Percentiles rank a stretch among this genome's conserved stretches.
phyloP scores from a whole-genome alignment of 2,329 filamentous ascomycete species.

The Colletotrichum sp. region DNA sequence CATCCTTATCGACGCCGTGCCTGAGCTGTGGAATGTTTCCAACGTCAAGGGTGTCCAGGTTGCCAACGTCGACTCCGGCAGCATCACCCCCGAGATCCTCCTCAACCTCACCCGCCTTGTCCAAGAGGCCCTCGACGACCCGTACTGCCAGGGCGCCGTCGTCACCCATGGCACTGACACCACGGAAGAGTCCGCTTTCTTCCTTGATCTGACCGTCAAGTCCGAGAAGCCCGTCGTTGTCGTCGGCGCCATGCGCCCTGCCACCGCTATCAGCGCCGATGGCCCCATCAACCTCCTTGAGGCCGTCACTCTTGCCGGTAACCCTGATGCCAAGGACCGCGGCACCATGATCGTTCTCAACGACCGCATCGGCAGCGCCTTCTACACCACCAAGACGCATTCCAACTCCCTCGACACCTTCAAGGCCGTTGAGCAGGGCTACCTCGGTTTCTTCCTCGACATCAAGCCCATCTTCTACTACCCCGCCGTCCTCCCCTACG shows the following conservation, averaged over 20 bases:
- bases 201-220: slow-evolving; percentile 62
- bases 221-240: slow-evolving; percentile 64
- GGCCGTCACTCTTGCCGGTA: slow-evolving; percentile 61
- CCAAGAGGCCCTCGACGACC: slow-evolving; percentile 49
- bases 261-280: slow-evolving; percentile 66
- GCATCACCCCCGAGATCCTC: slow-evolving; percentile 53
- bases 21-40: slow-evolving; percentile 57
- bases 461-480: slow-evolving; percentile 66
- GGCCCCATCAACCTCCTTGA: slow-evolving; percentile 67
- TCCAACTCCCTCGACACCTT: slow-evolving; percentile 69
- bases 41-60: slow-evolving; percentile 60
- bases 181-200: slow-evolving; percentile 68
- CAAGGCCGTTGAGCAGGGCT: slow-evolving; percentile 60
- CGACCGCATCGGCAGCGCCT: slow-evolving; percentile 51
- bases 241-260: slow-evolving; percentile 68
- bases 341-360: slow-evolving; percentile 67
- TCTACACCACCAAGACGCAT: slow-evolving; percentile 66
- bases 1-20: slow-evolving; percentile 58
- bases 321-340: slow-evolving; percentile 47
- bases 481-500: slow-evolving; percentile 51
- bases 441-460: slow-evolving; percentile 63
- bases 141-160: slow-evolving; percentile 53
- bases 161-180: slow-evolving; percentile 72
- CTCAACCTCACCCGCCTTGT: slow-evolving; percentile 53
- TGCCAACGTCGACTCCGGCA: slow-evolving; percentile 50